A percentile compares a stretch with the other conserved stretches of the same genome.
phyloP scores from a whole-genome alignment of 139 green algal species.

The Tetratostichococcus sp. region DNA sequence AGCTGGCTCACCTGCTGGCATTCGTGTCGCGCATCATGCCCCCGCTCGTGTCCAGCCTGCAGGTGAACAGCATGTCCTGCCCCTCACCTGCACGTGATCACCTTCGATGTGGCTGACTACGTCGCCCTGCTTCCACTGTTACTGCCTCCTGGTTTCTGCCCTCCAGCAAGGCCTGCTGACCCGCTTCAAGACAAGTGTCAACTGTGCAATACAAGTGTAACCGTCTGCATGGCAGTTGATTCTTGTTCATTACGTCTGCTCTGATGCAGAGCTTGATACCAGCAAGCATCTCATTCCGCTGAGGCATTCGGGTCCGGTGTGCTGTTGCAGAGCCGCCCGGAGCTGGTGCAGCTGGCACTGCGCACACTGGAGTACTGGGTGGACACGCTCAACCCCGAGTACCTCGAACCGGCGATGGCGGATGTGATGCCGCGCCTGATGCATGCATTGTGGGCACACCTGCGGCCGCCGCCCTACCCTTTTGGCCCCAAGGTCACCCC shows the following conservation, averaged over 20 bases:
- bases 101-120: no score
- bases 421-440: slow-evolving; percentile 74
- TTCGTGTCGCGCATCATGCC: slow-evolving; percentile 80
- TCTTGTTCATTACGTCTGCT: no score
- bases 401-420: slow-evolving; percentile 86
- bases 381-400: slow-evolving; percentile 91
- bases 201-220: no score
- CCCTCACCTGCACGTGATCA: no score
- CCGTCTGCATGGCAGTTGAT: no score
- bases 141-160: no score
- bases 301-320: neutral
- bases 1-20: slow-evolving; percentile 68
- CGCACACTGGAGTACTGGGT: slow-evolving; percentile 89
- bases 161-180: no score
- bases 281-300: no score
- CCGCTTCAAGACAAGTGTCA: no score
- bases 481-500: slow-evolving; percentile 64
- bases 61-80: neutral
- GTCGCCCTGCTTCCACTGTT: no score
- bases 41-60: slow-evolving; percentile 54
- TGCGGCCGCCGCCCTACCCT: slow-evolving; percentile 66
- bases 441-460: slow-evolving; percentile 77
- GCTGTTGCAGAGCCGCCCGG: neutral
- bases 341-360: slow-evolving; percentile 44
- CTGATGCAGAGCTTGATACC: no score